phyloP scores from a whole-genome alignment of 257 asterid genomes.

The Eucommia ulmoides region DNA sequence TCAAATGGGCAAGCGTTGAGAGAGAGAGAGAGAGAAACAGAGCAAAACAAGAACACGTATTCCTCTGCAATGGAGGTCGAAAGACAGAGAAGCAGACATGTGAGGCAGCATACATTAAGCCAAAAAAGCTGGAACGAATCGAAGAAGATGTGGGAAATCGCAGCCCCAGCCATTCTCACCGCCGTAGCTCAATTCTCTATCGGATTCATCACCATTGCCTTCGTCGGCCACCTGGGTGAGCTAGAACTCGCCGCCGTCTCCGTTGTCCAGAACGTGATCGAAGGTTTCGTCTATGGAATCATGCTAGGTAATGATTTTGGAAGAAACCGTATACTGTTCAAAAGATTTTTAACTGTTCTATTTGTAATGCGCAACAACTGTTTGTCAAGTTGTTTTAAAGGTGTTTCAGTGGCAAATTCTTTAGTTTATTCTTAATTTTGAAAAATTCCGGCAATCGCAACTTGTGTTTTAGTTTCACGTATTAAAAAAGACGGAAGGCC shows the following conservation, averaged over 20 bases:
- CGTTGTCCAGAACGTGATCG: constrained; percentile 67
- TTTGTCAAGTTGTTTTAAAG: not conserved
- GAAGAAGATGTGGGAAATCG: constrained; percentile 58
- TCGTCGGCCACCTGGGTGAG: constrained; percentile 68
- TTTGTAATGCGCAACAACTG: not conserved
- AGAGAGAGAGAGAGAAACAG: too few species aligned
- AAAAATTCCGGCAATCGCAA: not conserved
- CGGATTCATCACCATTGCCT: constrained; percentile 56
- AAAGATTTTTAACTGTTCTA: too few species aligned
- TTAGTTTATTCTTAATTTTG: too few species aligned
- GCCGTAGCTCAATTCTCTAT: constrained; percentile 63
- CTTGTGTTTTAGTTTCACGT: not conserved
- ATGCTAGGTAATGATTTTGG: constrained; percentile 63
- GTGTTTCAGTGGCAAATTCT: not conserved
- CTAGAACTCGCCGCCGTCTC: constrained; percentile 76
- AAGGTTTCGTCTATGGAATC: constrained; percentile 67
- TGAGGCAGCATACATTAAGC: constrained; percentile 3
- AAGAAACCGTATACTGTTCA: too few species aligned
- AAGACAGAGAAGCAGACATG: constrained; percentile 1
- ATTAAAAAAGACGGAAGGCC: not conserved
- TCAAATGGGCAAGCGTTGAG: too few species aligned
- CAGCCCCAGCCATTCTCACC: constrained; percentile 55
- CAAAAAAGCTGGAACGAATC: constrained; percentile 44
- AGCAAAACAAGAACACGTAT: too few species aligned
- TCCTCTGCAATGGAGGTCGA: constrained; percentile 27